phyloP scores from a whole-genome alignment of 805 yeast genomes.

The Blastobotrys mokoenaii region DNA sequence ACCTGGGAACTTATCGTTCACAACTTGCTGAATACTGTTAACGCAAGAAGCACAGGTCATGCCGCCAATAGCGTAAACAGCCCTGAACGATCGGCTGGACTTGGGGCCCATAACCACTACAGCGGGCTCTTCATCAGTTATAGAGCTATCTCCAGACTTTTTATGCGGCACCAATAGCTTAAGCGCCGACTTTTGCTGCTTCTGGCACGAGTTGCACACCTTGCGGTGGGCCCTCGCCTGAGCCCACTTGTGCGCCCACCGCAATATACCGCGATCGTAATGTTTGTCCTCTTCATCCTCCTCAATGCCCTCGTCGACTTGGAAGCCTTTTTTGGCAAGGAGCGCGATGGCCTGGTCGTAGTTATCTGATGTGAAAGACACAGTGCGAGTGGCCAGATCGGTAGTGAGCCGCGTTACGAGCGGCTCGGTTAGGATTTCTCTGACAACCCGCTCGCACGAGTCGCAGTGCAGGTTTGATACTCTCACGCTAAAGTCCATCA shows the following conservation, averaged over 20 bases:
- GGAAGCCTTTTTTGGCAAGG: conserved; percentile 6
- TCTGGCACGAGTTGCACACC: conserved; percentile 15
- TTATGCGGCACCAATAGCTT: neutral
- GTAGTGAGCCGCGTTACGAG: conserved; percentile 12
- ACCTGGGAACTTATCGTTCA: conserved; percentile 25
- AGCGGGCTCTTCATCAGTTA: conserved; percentile 10
- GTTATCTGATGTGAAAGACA: conserved; percentile 23
- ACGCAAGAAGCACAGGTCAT: conserved; percentile 65
- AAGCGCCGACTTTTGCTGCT: conserved; percentile 8
- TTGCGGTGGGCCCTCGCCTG: conserved; percentile 8
- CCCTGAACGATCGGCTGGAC: conserved; percentile 30
- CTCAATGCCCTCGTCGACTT: conserved; percentile 19
- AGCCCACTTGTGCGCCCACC: conserved; percentile 2
- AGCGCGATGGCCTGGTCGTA: conserved; percentile 12
- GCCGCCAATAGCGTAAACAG: conserved; percentile 50
- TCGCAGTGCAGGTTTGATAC: conserved; percentile 48
- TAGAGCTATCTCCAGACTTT: neutral
- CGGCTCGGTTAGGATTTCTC: conserved; percentile 23
- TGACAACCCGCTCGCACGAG: conserved; percentile 39
- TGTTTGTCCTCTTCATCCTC: conserved; percentile 11
- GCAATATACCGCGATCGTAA: neutral
- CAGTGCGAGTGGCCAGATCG: conserved; percentile 20
- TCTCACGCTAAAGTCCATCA: conserved; percentile 14
- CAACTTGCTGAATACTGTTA: conserved; percentile 39
- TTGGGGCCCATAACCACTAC: conserved; percentile 17